phyloP scores from a whole-genome alignment of 1,284 basidiomycete species.

The Puccinia horiana region DNA sequence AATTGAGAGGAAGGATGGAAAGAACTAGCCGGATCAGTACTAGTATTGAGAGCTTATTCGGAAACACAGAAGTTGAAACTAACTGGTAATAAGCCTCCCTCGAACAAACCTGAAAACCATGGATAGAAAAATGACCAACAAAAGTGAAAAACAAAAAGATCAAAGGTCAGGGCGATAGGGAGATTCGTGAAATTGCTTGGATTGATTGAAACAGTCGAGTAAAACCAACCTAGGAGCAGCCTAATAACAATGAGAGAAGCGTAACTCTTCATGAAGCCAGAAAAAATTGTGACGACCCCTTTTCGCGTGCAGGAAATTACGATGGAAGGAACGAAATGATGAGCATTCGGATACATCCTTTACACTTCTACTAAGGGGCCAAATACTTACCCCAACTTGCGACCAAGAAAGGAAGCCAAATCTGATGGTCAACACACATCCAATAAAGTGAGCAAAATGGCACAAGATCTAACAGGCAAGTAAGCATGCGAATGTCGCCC shows the following conservation, averaged over 20 bases:
- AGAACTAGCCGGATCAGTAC: not conserved
- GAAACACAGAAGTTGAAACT: not conserved
- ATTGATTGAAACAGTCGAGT: not conserved
- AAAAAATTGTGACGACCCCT: slow-evolving; percentile 32
- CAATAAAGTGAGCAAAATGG: not conserved
- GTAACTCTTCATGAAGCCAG: slow-evolving; percentile 40
- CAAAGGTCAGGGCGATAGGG: too few relatives aligned
- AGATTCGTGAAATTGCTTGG: not conserved
- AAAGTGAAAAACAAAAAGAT: not conserved
- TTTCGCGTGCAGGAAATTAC: not conserved
- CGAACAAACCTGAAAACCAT: slow-evolving; percentile 27
- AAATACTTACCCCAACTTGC: slow-evolving; percentile 30
- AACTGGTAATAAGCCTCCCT: slow-evolving; percentile 42
- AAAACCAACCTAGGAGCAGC: slow-evolving; percentile 31
- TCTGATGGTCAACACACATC: slow-evolving; percentile 6
- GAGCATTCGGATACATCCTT: not conserved
- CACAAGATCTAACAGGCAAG: not conserved
- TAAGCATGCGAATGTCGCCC: not conserved
- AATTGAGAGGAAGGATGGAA: not conserved
- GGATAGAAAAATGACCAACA: not conserved
- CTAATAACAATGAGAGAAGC: slow-evolving; percentile 23
- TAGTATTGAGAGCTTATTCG: not conserved
- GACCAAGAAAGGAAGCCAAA: slow-evolving; percentile 45
- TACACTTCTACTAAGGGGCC: not conserved
- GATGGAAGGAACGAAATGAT: not conserved